Base-by-base conservation (phyloP, 805 yeast genomes). In the Saturnispora besseyi region DNA sequence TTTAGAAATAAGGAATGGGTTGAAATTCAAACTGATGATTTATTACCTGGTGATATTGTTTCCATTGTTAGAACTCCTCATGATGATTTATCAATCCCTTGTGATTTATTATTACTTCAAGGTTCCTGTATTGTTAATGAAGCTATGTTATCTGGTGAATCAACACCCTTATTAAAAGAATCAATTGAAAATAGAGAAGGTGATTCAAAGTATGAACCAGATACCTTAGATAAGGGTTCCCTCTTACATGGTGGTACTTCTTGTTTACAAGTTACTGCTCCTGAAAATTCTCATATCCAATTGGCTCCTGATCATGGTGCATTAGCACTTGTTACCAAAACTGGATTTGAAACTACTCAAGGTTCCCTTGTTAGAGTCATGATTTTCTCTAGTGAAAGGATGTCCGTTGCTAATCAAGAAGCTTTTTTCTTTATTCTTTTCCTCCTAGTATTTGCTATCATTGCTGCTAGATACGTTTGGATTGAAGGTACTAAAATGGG, bases 131-230 rank as follows among this genome's bases (percentile, higher is more conserved):
- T 93, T 62, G 95, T 93, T 43, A 93, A 93, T 64, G 99, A 93
- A 74, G 99, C 99, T 24, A 93, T 93, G 99, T 81, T 93, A 50
- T 87, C 96, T 5, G 99, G 99, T 66, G 99, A 93, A 71, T 89
- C 97, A 5, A 93, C 99, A 41, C 99, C 99, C 6, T 73, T 93
- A 58, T 79, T 93, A 63, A 93, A 93, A 63, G 99, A 93, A 68
- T 86, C 96, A 2, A 79, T 90, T 56, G 81, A 79, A 56, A 77
- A 87, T 58, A 86, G 99, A 69, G 95, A 95, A 28, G 69, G 73
- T 31, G 68, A 75, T 18, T 96, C 87, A 50, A 58, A 56, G 7
- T 72, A 89, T 56, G 86, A 86, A 55, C 70, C 84, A 3, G 93
- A 87, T 51, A 90, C 95, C 34, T 62, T 87, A 43, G 99, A 93